Conservation (phyloP, 345 rosid genomes). For the Combretum micranthum region DNA sequence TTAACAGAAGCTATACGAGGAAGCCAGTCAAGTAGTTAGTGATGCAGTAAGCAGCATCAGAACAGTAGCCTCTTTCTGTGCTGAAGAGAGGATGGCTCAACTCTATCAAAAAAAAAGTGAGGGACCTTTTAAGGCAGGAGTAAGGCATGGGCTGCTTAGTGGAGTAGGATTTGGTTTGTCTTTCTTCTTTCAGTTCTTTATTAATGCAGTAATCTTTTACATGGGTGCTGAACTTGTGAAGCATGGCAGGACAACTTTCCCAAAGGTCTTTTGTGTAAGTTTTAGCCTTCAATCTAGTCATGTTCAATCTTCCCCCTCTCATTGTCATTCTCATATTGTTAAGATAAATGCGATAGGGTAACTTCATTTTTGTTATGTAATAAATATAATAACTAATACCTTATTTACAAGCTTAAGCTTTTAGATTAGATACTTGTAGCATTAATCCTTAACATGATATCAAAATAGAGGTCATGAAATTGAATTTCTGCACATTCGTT, state of each 20-base stretch:
- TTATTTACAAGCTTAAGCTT: too few relatives aligned
- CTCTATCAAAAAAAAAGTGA: conserved; percentile 27
- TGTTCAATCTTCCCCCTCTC: neutral
- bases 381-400: too few relatives aligned
- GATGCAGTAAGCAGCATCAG: conserved; percentile 32
- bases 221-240: conserved; percentile 25
- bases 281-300: neutral
- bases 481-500: too few relatives aligned
- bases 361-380: too few relatives aligned
- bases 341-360: too few relatives aligned
- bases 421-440: too few relatives aligned
- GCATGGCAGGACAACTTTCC: conserved; percentile 16
- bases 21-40: conserved; percentile 30
- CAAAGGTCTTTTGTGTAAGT: conserved; percentile 29
- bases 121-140: conserved; percentile 21
- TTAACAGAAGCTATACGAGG: conserved; percentile 28
- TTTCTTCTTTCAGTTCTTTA: conserved; percentile 14
- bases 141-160: conserved; percentile 18
- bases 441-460: too few relatives aligned
- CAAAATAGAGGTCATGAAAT: too few relatives aligned
- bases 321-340: too few relatives aligned
- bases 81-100: conserved; percentile 22
- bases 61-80: conserved; percentile 33
- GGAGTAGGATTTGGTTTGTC: conserved; percentile 28
- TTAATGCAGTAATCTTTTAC: conserved; percentile 21